phyloP scores from a whole-genome alignment of 805 yeast species.

The Yarrowia yakushimensis region DNA sequence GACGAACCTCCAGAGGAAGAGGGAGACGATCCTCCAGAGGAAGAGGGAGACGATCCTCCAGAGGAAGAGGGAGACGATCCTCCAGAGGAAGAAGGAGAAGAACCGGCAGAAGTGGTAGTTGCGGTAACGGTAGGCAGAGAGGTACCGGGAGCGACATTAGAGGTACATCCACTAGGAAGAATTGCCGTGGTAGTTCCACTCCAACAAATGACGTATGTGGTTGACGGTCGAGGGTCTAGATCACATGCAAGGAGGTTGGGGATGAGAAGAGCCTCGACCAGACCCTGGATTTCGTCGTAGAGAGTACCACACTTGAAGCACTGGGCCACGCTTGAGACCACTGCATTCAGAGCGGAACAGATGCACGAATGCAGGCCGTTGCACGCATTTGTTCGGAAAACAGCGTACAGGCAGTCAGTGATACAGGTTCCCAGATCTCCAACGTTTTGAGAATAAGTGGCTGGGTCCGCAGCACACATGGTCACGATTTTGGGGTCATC shows the following conservation, averaged over 20 bases:
- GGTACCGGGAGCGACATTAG: neutral
- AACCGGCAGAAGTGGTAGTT: neutral
- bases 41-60: neutral
- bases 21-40: too few species aligned
- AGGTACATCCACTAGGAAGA: slow-evolving; percentile 8
- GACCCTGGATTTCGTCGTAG: slow-evolving; percentile 8
- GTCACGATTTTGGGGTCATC: slow-evolving; percentile 26
- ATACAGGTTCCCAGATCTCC: slow-evolving; percentile 7
- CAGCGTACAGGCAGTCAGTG: slow-evolving; percentile 7
- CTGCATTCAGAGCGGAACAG: slow-evolving; percentile 2
- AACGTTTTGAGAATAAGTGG: slow-evolving; percentile 17
- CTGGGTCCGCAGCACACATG: slow-evolving; percentile 21
- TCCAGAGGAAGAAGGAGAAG: neutral
- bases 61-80: neutral
- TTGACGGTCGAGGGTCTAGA: slow-evolving; percentile 12
- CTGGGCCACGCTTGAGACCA: neutral
- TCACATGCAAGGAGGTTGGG: slow-evolving; percentile 11
- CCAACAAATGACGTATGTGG: slow-evolving; percentile 15
- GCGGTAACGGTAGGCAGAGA: slow-evolving; percentile 4
- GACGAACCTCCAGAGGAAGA: neutral
- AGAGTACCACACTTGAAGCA: slow-evolving; percentile 20
- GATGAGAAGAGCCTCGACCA: slow-evolving; percentile 3
- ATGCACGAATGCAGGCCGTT: slow-evolving; percentile 7
- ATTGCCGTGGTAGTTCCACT: neutral
- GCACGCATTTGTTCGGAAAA: slow-evolving; percentile 1